A percentile compares a stretch with the other conserved stretches of the same genome.
phyloP scores from a whole-genome alignment of 2,329 filamentous ascomycete species.

The Colletotrichum cordylinicola region DNA sequence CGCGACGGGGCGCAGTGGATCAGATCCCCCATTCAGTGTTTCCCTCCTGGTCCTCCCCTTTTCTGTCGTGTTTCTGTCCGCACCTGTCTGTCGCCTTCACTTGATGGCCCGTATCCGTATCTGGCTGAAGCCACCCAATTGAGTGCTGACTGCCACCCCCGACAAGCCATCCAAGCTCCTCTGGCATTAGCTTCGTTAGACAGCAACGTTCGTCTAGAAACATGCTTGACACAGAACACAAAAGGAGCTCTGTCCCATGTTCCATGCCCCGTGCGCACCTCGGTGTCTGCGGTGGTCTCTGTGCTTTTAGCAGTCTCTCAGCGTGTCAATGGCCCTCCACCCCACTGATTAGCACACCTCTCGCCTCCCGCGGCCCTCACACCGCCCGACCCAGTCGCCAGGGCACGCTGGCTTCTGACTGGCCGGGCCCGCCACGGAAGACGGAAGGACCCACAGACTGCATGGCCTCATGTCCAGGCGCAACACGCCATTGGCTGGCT shows the following conservation, averaged over 20 bases:
- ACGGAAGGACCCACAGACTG: slow-evolving; percentile 11
- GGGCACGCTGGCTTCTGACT: background rate
- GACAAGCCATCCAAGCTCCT: background rate
- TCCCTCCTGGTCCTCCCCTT: background rate
- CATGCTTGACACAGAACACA: background rate
- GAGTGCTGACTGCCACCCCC: background rate
- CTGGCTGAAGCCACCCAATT: background rate
- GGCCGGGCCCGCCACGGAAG: slow-evolving; percentile 4
- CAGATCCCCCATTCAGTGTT: background rate
- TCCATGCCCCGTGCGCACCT: background rate
- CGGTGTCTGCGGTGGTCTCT: background rate
- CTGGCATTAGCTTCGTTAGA: background rate
- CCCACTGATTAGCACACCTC: slow-evolving; percentile 5
- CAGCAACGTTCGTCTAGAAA: background rate
- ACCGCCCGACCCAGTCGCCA: slow-evolving; percentile 15
- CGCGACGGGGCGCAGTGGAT: background rate
- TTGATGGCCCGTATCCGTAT: background rate
- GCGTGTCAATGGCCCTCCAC: background rate
- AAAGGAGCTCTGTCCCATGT: slow-evolving; percentile 16
- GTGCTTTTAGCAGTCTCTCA: background rate
- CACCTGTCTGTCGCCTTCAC: background rate
- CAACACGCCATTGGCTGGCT: slow-evolving; percentile 3
- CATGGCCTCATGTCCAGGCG: slow-evolving; percentile 12
- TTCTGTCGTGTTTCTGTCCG: background rate
- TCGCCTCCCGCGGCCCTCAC: slow-evolving; percentile 6